phyloP scores from a whole-genome alignment of 257 asterid genomes.

The Avicennia marina region DNA sequence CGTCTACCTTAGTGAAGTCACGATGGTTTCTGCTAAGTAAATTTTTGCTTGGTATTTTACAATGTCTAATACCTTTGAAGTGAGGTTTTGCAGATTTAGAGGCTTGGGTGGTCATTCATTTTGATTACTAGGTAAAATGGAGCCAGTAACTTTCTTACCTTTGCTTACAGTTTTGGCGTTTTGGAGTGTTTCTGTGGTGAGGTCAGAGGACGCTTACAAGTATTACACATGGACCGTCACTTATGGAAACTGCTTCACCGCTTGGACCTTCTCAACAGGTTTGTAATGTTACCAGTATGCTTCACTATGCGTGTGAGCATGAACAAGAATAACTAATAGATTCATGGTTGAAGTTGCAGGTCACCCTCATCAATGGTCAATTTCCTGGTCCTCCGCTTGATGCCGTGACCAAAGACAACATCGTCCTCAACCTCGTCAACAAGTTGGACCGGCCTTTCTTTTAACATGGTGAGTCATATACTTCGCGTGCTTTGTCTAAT shows the following conservation, averaged over 20 bases:
- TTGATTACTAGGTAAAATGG: no score
- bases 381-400: conserved; percentile 93
- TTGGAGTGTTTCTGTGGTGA: conserved; percentile 40
- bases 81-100: conserved; percentile 39
- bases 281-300: background rate
- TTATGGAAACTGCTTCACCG: conserved; percentile 74
- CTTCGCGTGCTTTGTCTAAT: background rate
- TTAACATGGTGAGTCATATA: conserved; percentile 78
- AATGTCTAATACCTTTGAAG: no score
- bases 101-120: no score
- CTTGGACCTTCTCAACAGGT: conserved; percentile 88
- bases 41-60: no score
- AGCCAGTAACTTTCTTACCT: conserved; percentile 10
- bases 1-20: no score
- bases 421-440: conserved; percentile 65
- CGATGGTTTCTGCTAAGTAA: no score
- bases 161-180: conserved; percentile 38
- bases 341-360: conserved; percentile 41
- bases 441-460: conserved; percentile 83
- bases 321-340: background rate
- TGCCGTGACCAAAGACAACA: conserved; percentile 85
- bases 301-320: background rate
- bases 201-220: conserved; percentile 82
- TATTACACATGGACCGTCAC: conserved; percentile 81
- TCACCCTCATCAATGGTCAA: conserved; percentile 85